A percentile compares a stretch with the other conserved stretches of the same genome.
Evolutionary conservation across 148 eudicot genomes (phyloP).

Genomic region (Linanthus parryae): DNA sequence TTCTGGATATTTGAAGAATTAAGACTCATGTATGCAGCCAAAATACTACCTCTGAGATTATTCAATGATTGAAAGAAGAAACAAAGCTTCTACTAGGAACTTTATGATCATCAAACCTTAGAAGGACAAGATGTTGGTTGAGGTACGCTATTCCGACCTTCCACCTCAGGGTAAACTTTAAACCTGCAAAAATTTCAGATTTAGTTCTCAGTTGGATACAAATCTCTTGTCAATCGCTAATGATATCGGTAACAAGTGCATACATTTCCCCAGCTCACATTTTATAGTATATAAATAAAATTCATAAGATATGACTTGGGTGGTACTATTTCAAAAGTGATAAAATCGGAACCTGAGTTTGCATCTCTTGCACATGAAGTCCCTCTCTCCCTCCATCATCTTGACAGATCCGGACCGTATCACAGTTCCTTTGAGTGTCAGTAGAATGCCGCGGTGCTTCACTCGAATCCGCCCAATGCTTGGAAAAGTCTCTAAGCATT

Average conservation of each 20-base stretch:
- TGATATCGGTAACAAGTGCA: too few species aligned
- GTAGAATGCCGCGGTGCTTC: constrained; percentile 78
- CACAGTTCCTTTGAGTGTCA: constrained; percentile 87
- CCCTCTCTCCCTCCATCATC: constrained; percentile 89
- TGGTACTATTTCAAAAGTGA: too few species aligned
- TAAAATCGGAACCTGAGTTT: constrained; percentile 41
- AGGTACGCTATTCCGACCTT: constrained; percentile 51
- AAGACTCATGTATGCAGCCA: too few species aligned
- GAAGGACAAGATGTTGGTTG: constrained; percentile 72
- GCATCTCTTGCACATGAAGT: constrained; percentile 66
- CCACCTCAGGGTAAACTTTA: constrained; percentile 85
- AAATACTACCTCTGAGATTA: not conserved
- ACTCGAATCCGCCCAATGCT: constrained; percentile 89
- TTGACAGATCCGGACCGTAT: constrained; percentile 83
- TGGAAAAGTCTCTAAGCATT: constrained; percentile 64
- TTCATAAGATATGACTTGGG: too few species aligned
- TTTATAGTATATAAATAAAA: too few species aligned
- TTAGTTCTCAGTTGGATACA: too few species aligned
- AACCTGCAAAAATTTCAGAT: too few species aligned
- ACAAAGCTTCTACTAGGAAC: too few species aligned
- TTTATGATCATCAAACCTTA: constrained; percentile 21
- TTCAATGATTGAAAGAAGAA: not conserved
- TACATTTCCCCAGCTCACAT: too few species aligned
- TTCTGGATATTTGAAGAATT: too few species aligned
- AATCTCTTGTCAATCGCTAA: too few species aligned